These are phyloP conservation scores for Melanomma pulvis-pyrius DNA, from an alignment of 495 filamentous ascomycete genomes.

Conservation along the genomic window DNA sequence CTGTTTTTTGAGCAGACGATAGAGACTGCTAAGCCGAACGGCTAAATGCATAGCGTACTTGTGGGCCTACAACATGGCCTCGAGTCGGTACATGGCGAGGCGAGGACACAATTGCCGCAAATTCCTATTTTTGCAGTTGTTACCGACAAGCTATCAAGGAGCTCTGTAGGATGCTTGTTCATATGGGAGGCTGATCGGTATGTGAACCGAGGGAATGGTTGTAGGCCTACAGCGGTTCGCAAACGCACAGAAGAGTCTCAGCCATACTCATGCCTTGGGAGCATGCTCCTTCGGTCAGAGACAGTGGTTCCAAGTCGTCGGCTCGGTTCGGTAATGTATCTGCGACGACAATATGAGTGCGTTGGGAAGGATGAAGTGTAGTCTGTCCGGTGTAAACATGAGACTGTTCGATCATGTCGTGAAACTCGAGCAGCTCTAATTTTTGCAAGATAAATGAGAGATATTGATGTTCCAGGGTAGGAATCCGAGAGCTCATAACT, in stretches of 20 bases:
- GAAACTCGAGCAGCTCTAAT: not conserved
- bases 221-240: not conserved
- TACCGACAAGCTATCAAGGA: not conserved
- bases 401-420: not conserved
- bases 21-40: not conserved
- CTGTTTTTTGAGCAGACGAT: not conserved
- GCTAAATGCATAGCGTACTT: not conserved
- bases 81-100: not conserved
- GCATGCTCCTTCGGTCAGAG: not conserved
- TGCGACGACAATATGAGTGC: not conserved
- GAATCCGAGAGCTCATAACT: too few species aligned
- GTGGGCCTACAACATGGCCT: not conserved
- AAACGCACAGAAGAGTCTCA: not conserved
- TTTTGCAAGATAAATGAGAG: not conserved
- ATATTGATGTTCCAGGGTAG: not conserved
- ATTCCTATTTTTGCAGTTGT: not conserved
- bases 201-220: not conserved
- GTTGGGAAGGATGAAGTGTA: not conserved
- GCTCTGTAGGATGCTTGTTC: not conserved
- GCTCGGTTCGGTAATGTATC: not conserved
- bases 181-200: not conserved
- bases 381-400: not conserved
- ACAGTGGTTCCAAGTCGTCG: not conserved
- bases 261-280: not conserved
- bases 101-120: not conserved